Evolutionary conservation across 1,139 yeast genomes (phyloP), one percentile per base, ranked within the genome.

Genomic region (Blastobotrys proliferans): DNA sequence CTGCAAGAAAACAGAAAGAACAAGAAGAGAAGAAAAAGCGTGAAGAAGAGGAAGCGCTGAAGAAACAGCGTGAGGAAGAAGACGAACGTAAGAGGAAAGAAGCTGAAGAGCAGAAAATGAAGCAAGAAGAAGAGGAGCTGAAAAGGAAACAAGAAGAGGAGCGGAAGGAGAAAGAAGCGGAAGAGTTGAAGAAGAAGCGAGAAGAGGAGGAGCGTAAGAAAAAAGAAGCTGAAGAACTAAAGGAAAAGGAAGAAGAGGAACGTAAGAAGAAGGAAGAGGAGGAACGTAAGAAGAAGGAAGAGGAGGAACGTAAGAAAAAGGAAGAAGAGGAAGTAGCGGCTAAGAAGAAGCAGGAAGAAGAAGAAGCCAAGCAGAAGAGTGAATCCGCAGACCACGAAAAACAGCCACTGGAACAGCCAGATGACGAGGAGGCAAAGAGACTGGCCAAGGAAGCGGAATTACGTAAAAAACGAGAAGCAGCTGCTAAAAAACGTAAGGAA

Each of bases 251-350:
- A 81, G 29, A 45, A 82, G 81, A 90, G 70, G 77, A 96, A 66
- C 19, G 13, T 10, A 24, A 26, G 25, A 13, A n/a, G 17, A n/a
- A 6, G 32, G 39, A 35, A 26, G 38, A 34, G 21, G 22, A n/a
- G n/a, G 14, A 22, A 95, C 87, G 57, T 95, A 85, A 58, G 90
- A 90, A 58, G 38, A 42, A 56, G 32, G 45, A 50, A 13, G 46
- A 50, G 20, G 54, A 26, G 42, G 83, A 27, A 13, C 30, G 9
- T 4, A 30, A 35, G 27, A 38, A 37, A 4, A 43, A 35, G 16
- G 30, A 35, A 27, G 37, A 30, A 18, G 40, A 38, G 2, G 44
- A 27, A 16, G 38, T 8, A 14, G 43, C 21, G 6, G 20, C 16
- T 26, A 26, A 19, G 29, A 30, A n/a, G 6, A 22, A 18, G 38